Evolutionary conservation across 2,329 filamentous ascomycete genomes (phyloP), one percentile per base, ranked within the genome.

Genomic region (Aspergillus calidoustus): DNA sequence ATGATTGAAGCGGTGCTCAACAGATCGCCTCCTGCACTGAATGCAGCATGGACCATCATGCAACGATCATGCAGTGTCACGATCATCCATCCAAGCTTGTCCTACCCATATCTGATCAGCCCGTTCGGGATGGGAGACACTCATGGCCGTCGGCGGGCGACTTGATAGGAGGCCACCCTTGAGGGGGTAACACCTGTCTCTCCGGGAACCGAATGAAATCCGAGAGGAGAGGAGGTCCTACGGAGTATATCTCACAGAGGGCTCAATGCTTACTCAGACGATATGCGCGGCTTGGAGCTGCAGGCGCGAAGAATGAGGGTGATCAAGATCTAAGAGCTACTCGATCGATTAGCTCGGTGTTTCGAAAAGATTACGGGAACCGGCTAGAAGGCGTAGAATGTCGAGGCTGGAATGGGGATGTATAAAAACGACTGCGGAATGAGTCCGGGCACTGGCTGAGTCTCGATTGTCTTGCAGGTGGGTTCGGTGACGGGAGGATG

Each of bases 391-490:
- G 49, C 34, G 34, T 41, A 41, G 34, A 41, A 41, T 41, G 34
- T 15, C 15, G 34, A 41, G 15, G 34, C 8, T 41, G 34, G 34
- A 41, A 41, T 41, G 44, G 31, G 56, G 22, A 34, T 28, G 55
- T 22, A 58, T 34, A 43, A 51, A 31, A 57, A 30, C 47, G 22
- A 47, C 28, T 23, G 19, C 46, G n/a, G 52, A 59, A 55, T 58
- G 57, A 60, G 47, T 38, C 58, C 55, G 30, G 22, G 30, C 53
- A 61, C 60, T 54, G 57, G 62, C 17, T 53, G 41, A 62, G 56
- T 62, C 64, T 68, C 59, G 63, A 67, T 61, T 61, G 60, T 57
- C 49, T 54, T 49, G 47, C 43, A 60, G 57, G 65, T 68, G 66
- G 66, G 55, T 53, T 63, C 3, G 51, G 48, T 59, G 61, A 61